Evolutionary conservation across 73 alveolate genomes (phyloP).

Genomic region (Diophrys appendiculata): DNA sequence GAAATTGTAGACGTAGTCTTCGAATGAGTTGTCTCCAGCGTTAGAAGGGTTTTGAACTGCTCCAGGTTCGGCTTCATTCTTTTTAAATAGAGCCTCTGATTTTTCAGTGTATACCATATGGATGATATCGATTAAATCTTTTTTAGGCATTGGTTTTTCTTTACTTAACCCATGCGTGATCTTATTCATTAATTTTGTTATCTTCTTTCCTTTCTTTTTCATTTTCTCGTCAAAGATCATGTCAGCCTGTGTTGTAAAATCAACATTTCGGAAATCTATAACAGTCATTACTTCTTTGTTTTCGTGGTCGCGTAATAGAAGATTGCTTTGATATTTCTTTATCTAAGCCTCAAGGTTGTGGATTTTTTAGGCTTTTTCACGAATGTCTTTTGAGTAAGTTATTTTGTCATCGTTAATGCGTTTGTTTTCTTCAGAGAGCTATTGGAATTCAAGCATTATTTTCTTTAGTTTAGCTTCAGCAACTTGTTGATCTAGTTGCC

Average conservation of each 20-base stretch:
- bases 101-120: slow-evolving; percentile 20
- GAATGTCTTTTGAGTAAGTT: no score
- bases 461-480: slow-evolving; percentile 21
- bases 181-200: slow-evolving; percentile 35
- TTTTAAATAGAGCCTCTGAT: slow-evolving; percentile 11
- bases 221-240: slow-evolving; percentile 30
- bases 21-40: slow-evolving; percentile 21
- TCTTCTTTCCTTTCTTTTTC: slow-evolving; percentile 29
- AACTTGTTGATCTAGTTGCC: slow-evolving; percentile 39
- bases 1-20: slow-evolving; percentile 41
- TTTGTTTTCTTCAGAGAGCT: no score
- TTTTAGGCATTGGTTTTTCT: slow-evolving; percentile 33
- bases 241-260: slow-evolving; percentile 31
- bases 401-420: no score
- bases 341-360: no score
- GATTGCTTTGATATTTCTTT: slow-evolving; percentile 11
- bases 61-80: background rate
- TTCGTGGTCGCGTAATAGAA: slow-evolving; percentile 11
- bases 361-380: no score
- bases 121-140: slow-evolving; percentile 39
- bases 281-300: slow-evolving; percentile 31
- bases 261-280: slow-evolving; percentile 37
- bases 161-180: slow-evolving; percentile 8
- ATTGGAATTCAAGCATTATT: no score
- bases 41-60: background rate